Base-by-base conservation (phyloP, 208 protist genomes). In the Crithidia thermophila region DNA sequence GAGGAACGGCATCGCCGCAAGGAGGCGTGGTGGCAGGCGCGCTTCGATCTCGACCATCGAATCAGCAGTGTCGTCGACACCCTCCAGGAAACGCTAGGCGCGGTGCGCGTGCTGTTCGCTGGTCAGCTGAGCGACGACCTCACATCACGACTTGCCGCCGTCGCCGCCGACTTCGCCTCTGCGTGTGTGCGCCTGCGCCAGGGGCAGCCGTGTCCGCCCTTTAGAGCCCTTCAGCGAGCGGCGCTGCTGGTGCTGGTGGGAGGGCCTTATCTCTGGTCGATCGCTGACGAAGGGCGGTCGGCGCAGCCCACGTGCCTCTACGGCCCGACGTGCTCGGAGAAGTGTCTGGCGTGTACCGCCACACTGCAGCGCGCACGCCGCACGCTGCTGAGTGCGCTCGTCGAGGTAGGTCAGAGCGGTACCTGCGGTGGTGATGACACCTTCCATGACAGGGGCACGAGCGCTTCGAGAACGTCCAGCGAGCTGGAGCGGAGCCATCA, bases 71-170 rank as follows among this genome's bases (percentile, higher is more conserved):
- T 81, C 1, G 77, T 82, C 0, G 45, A 28, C 37, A 45, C 56
- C n/a, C 40, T 92, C 43, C 65, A 88, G 53, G 65, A 58, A 9
- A 56, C 64, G 13, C 37, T 83, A 4, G 72, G 68, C 3, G 61
- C 73, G 18, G 67, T 70, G 14, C 72, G 73, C 9, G 36, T 79
- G 16, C 51, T 83, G 4, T 60, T 89, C 30, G 57, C 71, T 16
- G 82, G 86, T 6, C 67, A 79, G 39, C 67, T 73, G n/a, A 36
- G 72, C 39, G 18, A 20, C n/a, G 37, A 47, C 0, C 75, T 79
- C 30, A 42, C 45, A 1, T n/a, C 18, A 11, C 57, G 23, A 31
- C 36, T 84, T 23, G 49, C 51, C 11, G 33, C 42, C 16, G 51
- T 80, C 4, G 71, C 73, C 13, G 43, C 4, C 14, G 6, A 51